A percentile compares a stretch with the other conserved stretches of the same genome.
Evolutionary conservation across 2,329 filamentous ascomycete species (phyloP).

Genomic region (Cladophialophora psammophila): DNA sequence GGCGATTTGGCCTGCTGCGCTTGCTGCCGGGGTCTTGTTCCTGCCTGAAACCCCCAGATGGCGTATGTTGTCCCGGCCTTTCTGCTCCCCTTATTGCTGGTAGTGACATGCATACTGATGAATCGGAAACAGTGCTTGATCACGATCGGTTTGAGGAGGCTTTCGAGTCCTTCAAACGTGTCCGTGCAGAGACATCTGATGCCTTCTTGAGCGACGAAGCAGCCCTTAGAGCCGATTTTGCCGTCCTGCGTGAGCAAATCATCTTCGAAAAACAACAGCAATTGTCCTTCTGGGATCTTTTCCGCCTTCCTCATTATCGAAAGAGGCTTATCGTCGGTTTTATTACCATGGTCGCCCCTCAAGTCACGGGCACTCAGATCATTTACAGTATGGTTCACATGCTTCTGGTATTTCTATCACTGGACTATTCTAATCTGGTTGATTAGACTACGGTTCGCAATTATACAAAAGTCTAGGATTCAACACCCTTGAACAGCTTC

Average conservation of each 20-base stretch:
- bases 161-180: conserved; percentile 29
- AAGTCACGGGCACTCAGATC: conserved; percentile 25
- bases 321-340: conserved; percentile 34
- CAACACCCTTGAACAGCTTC: conserved; percentile 17
- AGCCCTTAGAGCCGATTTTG: conserved; percentile 28
- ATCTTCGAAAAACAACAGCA: conserved; percentile 22
- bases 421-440: background rate
- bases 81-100: background rate
- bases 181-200: conserved; percentile 26
- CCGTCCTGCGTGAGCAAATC: conserved; percentile 23
- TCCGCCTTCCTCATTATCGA: conserved; percentile 30
- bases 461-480: conserved; percentile 28
- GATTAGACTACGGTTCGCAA: conserved; percentile 26
- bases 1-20: conserved; percentile 26
- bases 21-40: conserved; percentile 51
- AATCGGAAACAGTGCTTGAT: conserved; percentile 12
- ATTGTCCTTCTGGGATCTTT: conserved; percentile 28
- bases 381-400: conserved; percentile 21
- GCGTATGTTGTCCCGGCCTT: conserved; percentile 8
- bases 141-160: conserved; percentile 29
- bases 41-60: conserved; percentile 44
- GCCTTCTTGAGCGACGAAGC: conserved; percentile 23
- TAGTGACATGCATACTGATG: too few species aligned
- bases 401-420: background rate
- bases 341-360: conserved; percentile 21